Evolutionary conservation across 805 yeast species (phyloP), one percentile per base, ranked within the genome.

Genomic region (Teunomyces atbi): DNA sequence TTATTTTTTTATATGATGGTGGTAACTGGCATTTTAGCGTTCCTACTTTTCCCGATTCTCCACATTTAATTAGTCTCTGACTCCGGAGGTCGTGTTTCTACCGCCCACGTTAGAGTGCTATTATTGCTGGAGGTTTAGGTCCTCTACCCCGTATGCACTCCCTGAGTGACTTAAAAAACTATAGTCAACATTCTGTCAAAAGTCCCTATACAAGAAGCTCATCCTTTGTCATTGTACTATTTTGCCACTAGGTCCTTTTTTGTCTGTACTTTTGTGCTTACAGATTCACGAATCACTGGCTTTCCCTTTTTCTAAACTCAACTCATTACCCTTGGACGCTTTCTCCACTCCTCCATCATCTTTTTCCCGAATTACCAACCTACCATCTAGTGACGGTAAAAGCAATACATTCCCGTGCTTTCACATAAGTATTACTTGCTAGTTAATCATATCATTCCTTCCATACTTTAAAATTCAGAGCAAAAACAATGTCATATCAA

Each of bases 401-500:
- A 23, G 26, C 8, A 23, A 23, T 23, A 6, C 26, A 6, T 23
- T 2, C 2, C 8, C 26, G 26, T 23, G 26, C 11, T 23, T 23
- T 23, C 8, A 7, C 26, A 2, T 23, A 23, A 23, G 26, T 7
- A 23, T 23, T 23, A 23, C 8, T 23, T 8, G 8, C 11, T 23
- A 23, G 26, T 8, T 7, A 23, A 23, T n/a, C n/a, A 23, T 23
- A 23, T 7, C 26, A 23, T 23, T 29, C 26, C 33, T 28, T 32
- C 26, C 30, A 16, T 19, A 23, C 18, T 27, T 35, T 30, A 15
- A 30, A 30, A 23, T 23, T 23, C 26, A 30, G 33, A 30, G 39
- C 13, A 39, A 30, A 20, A 49, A 45, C 40, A 37, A 46, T 21
- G 32, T 19, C 28, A 42, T 15, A 29, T 23, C 45, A 26, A 40